A percentile compares a stretch with the other conserved stretches of the same genome.
These are phyloP conservation scores for Tulasnella sp. DNA, from an alignment of 768 basidiomycete genomes.

Conservation along the genomic window DNA sequence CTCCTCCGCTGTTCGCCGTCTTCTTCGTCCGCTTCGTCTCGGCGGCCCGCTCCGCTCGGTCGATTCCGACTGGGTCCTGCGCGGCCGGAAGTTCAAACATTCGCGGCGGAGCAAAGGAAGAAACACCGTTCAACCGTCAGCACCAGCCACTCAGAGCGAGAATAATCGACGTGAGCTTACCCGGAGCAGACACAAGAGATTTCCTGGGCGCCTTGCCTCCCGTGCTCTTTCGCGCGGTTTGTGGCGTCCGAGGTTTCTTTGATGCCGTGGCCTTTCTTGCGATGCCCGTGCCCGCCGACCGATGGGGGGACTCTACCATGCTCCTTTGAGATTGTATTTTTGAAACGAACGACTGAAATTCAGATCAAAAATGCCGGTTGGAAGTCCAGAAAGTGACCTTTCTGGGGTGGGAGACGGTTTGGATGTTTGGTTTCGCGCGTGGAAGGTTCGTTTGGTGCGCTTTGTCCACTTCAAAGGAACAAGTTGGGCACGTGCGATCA, in stretches of 20 bases:
- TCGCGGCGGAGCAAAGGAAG: too few species aligned
- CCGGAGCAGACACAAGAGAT: not conserved
- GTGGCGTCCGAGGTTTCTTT: conserved; percentile 31
- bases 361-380: not conserved
- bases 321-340: not conserved
- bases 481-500: not conserved
- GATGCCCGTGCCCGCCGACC: conserved; percentile 8
- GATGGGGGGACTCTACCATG: conserved; percentile 1
- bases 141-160: too few species aligned
- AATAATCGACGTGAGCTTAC: not conserved
- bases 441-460: conserved; percentile 2
- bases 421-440: not conserved
- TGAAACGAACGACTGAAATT: not conserved
- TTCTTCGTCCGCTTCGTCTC: not conserved
- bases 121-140: not conserved
- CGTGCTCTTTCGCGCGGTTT: not conserved
- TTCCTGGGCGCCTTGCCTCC: not conserved
- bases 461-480: not conserved
- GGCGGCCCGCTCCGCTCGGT: not conserved
- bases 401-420: too few species aligned
- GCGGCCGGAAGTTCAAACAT: not conserved
- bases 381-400: not conserved
- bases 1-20: conserved; percentile 26
- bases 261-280: conserved; percentile 78
- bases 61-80: not conserved